Percentiles rank a stretch among this genome's conserved stretches.
Conservation (phyloP, 495 filamentous ascomycete genomes). For the Bathelium albidoporum region DNA sequence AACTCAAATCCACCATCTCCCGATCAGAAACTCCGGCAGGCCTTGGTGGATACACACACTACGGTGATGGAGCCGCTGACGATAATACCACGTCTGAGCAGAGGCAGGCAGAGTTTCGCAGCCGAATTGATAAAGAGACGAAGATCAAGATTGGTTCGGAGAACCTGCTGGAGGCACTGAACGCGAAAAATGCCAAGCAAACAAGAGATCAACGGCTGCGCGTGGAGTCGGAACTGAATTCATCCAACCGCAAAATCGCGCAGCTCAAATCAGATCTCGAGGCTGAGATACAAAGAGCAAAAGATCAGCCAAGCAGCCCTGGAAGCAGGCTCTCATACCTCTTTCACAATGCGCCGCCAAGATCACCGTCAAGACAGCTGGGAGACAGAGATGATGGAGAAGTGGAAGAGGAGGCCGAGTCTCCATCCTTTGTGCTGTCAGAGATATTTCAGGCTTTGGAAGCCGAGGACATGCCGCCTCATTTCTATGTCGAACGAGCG, state of each 20-base stretch:
- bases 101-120: conserved; percentile 59
- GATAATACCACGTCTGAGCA: conserved; percentile 56
- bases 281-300: conserved; percentile 53
- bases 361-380: conserved; percentile 24
- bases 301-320: conserved; percentile 61
- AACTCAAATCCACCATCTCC: conserved; percentile 65
- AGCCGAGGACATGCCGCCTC: conserved; percentile 71
- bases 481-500: conserved; percentile 87
- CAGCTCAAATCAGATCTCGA: conserved; percentile 71
- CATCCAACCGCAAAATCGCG: conserved; percentile 82
- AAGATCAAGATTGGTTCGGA: conserved; percentile 97
- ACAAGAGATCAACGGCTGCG: conserved; percentile 77
- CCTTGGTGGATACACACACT: conserved; percentile 43
- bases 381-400: conserved; percentile 44
- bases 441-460: conserved; percentile 85
- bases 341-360: conserved; percentile 38
- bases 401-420: conserved; percentile 50
- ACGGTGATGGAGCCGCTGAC: conserved; percentile 48
- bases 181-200: conserved; percentile 92
- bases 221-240: conserved; percentile 83
- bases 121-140: conserved; percentile 81
- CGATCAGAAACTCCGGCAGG: conserved; percentile 61
- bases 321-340: conserved; percentile 56
- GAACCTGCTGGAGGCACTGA: conserved; percentile 89
- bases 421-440: conserved; percentile 77